Base-by-base conservation (phyloP, 768 basidiomycete species). In the Arthromyces matolae region DNA sequence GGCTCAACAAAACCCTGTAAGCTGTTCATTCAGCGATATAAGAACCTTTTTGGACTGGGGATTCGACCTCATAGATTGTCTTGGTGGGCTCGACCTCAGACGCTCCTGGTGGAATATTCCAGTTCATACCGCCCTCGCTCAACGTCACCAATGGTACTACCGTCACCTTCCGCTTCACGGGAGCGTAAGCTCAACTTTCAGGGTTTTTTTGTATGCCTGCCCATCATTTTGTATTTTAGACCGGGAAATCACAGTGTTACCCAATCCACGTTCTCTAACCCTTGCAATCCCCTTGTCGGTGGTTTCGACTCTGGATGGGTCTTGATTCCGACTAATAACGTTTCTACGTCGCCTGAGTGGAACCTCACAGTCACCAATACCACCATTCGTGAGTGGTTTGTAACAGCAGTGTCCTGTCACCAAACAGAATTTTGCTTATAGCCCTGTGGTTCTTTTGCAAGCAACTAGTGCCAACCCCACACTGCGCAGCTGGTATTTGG, bases 371-470 rank as follows among this genome's bases (percentile, higher is more conserved):
- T 83, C 49, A 75, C 75, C 0, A 58, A 81, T 51, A 71, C 65
- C 49, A 44, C 62, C 5, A 65, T 62, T 47, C 79, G 79, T 79
- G 47, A 54, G 76, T 62, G 23, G 16, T 12, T n/a, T 13, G 3
- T 20, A 23, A 3, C 6, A 3, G 2, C 10, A 24, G 10, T 29
- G 5, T n/a, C 3, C 35, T 5, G 10, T 22, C n/a, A 22, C 35
- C 8, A 8, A 9, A n/a, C 34, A 18, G 5, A 6, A 14, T 4
- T n/a, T 38, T n/a, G 9, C 2, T n/a, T n/a, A 5, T 33, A 67
- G 79, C 79, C 4, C 70, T 81, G 36, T 82, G 77, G 76, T 79
- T 80, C 71, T 81, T 67, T 72, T 82, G 80, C 68, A 76, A 78
- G 50, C 76, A 76, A 57, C 59, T 70, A 10, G 2, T 42, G 3